These are phyloP conservation scores for Coprinopsis marcescibilis DNA, from an alignment of 768 basidiomycete genomes.

Conservation along the genomic window DNA sequence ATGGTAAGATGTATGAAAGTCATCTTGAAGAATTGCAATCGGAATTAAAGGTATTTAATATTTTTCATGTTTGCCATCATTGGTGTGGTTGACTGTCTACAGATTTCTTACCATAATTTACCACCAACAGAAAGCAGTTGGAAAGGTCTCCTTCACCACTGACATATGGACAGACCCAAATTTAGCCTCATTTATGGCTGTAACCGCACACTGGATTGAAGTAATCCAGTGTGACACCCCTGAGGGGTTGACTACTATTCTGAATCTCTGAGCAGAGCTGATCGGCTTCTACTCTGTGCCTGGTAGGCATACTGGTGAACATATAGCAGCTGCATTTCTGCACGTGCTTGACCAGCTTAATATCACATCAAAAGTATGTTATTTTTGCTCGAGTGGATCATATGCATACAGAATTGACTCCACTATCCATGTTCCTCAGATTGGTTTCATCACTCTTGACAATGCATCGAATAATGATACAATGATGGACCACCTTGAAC, in stretches of 20 bases:
- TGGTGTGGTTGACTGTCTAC: neutral
- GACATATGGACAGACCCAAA: slow-evolving; percentile 34
- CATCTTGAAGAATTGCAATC: slow-evolving; percentile 15
- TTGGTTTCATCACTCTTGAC: slow-evolving; percentile 24
- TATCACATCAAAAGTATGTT: too few relatives aligned
- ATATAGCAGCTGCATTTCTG: too few relatives aligned
- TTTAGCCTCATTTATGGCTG: slow-evolving; percentile 32
- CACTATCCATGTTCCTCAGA: too few relatives aligned
- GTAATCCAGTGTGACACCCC: slow-evolving; percentile 12
- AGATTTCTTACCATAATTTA: too few relatives aligned
- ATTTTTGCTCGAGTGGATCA: too few relatives aligned
- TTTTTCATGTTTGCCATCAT: neutral
- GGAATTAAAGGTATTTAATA: slow-evolving; percentile 17
- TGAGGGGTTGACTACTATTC: slow-evolving; percentile 18
- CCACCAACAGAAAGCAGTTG: slow-evolving; percentile 25
- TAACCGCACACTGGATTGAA: slow-evolving; percentile 38
- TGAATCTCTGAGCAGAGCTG: too few relatives aligned
- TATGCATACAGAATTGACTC: too few relatives aligned
- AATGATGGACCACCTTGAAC: slow-evolving; percentile 1
- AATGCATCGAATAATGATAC: slow-evolving; percentile 32
- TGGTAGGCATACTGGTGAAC: too few relatives aligned
- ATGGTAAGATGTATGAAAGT: slow-evolving; percentile 18
- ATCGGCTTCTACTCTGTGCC: slow-evolving; percentile 30
- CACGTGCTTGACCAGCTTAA: too few relatives aligned
- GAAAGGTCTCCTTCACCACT: slow-evolving; percentile 31